A percentile compares a stretch with the other conserved stretches of the same genome.
Conservation (phyloP, 768 basidiomycete species). For the Podaxis sp. region DNA sequence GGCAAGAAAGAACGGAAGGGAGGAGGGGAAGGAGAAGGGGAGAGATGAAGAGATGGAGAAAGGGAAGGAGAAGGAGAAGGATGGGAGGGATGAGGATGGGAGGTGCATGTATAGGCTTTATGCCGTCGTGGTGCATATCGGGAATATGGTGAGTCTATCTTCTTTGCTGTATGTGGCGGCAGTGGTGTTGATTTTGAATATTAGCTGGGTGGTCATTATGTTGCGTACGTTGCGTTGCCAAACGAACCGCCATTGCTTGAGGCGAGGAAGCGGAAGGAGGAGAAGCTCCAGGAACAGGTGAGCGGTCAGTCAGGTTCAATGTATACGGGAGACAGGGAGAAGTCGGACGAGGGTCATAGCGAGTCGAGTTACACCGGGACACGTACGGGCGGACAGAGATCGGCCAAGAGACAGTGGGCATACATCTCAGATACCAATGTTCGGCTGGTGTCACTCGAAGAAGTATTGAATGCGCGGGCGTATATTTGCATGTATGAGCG, state of each 20-base stretch:
- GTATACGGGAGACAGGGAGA: neutral
- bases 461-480: conserved; percentile 88
- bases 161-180: neutral
- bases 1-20: conserved; percentile 10
- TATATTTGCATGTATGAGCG: conserved; percentile 94
- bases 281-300: neutral
- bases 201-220: conserved; percentile 86
- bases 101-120: conserved; percentile 53
- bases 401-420: conserved; percentile 69
- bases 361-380: neutral
- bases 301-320: neutral
- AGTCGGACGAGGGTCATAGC: no score
- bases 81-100: conserved; percentile 17
- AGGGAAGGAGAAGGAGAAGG: conserved; percentile 1
- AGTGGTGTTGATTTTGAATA: conserved; percentile 16
- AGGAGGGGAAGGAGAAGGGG: conserved; percentile 6
- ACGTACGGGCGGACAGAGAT: conserved; percentile 16
- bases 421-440: conserved; percentile 91
- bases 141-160: conserved; percentile 67
- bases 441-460: conserved; percentile 76
- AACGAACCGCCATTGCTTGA: conserved; percentile 21
- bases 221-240: conserved; percentile 80
- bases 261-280: conserved; percentile 1
- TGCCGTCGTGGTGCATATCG: conserved; percentile 84
- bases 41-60: conserved; percentile 10